Base-by-base conservation (phyloP, 371 early-diverging fungal species). In the Mortierella sp. region DNA sequence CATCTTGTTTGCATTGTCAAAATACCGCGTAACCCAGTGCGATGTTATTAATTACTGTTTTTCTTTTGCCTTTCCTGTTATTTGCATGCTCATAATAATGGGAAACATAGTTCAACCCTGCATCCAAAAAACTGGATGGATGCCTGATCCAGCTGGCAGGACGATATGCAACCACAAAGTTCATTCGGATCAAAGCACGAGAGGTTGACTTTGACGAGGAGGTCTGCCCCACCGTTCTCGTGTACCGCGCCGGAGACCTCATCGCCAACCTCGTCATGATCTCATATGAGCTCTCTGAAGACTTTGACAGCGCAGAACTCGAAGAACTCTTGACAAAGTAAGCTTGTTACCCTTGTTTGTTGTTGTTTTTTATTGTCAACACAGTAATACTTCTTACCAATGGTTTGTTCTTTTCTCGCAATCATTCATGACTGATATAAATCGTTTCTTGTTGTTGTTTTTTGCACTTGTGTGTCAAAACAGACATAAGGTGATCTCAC, bases 201-300 rank as follows among this genome's bases (percentile, higher is more conserved):
- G 85, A 85, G 55, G 85, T 85, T 11, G 85, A 85, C 31, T 85
- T 85, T 79, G 85, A 85, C 47, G 79, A 81, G 16, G 80, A 85
- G 26, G 85, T 85, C 11, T 85, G 82, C 26, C 85, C 85, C n/a
- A 85, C 85, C 8, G 77, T 85, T 5, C 71, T 85, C n/a, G 85
- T 72, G 2, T 85, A 85, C 72, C 79, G 85, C 9, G 81, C 85
- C 3, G 85, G 85, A 19, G 82, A 85, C 5, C 60, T 85, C 14
- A 81, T 85, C n/a, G 85, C 82, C 63, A 85, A 85, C 47, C 60
- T 85, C 7, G 85, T 85, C 72, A 85, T 81, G 85, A 81, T 85
- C 70, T 79, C 82, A 0, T 79, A 81, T 38, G 82, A 85, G 13
- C 70, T 85, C 24, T 76, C 77, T 42, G 81, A 79, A 24, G 70